Evolutionary conservation across 768 basidiomycete genomes (phyloP), one percentile per base, ranked within the genome.

Genomic region (Rossbeevera mucosa): DNA sequence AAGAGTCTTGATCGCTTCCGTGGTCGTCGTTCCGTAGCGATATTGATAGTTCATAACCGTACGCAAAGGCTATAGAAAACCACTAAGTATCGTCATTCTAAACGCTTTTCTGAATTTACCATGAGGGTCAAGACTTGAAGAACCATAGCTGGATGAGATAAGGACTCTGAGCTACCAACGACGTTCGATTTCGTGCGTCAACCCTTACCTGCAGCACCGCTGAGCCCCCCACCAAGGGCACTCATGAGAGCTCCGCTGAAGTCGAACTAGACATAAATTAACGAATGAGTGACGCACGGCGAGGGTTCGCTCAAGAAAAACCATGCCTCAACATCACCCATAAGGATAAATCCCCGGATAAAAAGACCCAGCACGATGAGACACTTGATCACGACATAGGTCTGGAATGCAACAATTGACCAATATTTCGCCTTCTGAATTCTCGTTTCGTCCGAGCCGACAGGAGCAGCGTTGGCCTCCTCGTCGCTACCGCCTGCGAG

Each of bases 21-120:
- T 82, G 6, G 83, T 83, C 2, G 82, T 79, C 2, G 86, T 86
- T n/a, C 94, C 94, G 64, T 83, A 94, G 48, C 86, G 82, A 67
- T 94, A 93, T 72, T 94, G 92, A 65, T 90, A 96, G 75, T 97
- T 98, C 95, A 98, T 97, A 50, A 94, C 79, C 2, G 94, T 96
- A n/a, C 92, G 81, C n/a, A 95, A 70, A 5, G 92, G 93, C 87
- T 87, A 49, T 12, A 40, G 44, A 24, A 25, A n/a, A 31, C 22
- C 12, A 54, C 38, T 54, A 51, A 28, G 43, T 13, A 43, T 2
- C 40, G 20, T 47, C 21, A 20, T 13, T 31, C 25, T 25, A 22
- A 2, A 20, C 5, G 21, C 8, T 28, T 14, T 29, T 24, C 38
- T 22, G 26, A 2, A 43, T 53, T 46, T 57, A 71, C 73, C 93